Base-by-base conservation (phyloP, 1,284 basidiomycete species). In the Neolentinus lepideus region DNA sequence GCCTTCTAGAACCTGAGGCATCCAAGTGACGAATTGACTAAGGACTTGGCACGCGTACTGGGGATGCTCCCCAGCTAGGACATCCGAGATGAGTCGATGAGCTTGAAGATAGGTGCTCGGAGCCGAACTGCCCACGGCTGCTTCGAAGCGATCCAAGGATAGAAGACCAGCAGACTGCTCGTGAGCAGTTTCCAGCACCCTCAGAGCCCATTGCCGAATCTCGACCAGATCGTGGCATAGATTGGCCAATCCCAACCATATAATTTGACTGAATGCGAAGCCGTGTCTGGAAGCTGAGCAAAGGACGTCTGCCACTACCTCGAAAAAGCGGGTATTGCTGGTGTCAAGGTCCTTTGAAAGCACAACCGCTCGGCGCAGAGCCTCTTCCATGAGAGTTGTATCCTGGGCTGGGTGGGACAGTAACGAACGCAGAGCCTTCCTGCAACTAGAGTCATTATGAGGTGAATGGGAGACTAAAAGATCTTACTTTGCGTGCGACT, bases 201-300 rank as follows among this genome's bases (percentile, higher is more conserved):
- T 78, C 67, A 95, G 89, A 0, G 94, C 89, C 51, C 81, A 81
- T n/a, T 81, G 78, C 4, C 94, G 85, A 46, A 89, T 83, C 27
- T 78, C 75, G 1, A 78, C 64, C 29, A 83, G 77, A 1, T 84
- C 81, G 67, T 96, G 90, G 33, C 90, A 90, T 2, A 98, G 79
- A 67, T 96, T 96, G 21, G 90, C 85, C 10, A 97, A 72, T 0
- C 88, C 90, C 3, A 96, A 76, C 62, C 88, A 94, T n/a, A 85
- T 79, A 10, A 85, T 75, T 64, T 96, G 92, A 27, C 82, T 76
- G 62, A 92, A 90, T 9, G 77, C 80, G 67, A 94, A 88, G 27
- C 76, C 74, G 63, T 83, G 85, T 16, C 66, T 67, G 6, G 84
- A 77, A 8, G 71, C 69, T 2, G 77, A 80, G 64, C 85, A 81